Conservation (phyloP, 2,329 filamentous ascomycete genomes). For the Ramularia endophylla region DNA sequence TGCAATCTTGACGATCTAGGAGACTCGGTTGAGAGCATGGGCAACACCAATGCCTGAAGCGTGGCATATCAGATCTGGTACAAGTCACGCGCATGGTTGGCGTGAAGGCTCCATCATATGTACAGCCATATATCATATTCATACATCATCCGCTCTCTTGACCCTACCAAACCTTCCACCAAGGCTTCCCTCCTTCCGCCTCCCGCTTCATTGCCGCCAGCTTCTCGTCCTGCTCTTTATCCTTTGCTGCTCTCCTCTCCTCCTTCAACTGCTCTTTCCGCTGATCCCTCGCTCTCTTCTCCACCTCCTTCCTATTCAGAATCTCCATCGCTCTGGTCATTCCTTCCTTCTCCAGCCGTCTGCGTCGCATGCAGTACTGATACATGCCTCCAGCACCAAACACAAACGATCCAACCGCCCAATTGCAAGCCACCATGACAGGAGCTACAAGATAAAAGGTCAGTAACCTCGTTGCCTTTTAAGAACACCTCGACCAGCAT, state of each 20-base stretch:
- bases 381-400: constrained; percentile 65
- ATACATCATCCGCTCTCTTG: no score
- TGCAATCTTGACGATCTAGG: no score
- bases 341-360: constrained; percentile 68
- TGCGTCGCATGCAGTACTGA: constrained; percentile 74
- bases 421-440: constrained; percentile 67
- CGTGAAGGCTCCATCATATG: background rate
- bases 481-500: no score
- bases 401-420: constrained; percentile 75
- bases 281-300: constrained; percentile 49
- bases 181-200: constrained; percentile 22
- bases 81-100: background rate
- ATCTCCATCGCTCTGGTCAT: constrained; percentile 84
- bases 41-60: no score
- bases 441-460: no score
- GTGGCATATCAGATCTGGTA: no score
- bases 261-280: constrained; percentile 36
- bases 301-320: constrained; percentile 65
- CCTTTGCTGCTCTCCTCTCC: constrained; percentile 38
- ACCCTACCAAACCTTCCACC: constrained; percentile 33
- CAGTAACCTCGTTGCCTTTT: no score
- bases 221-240: constrained; percentile 37
- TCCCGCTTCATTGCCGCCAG: constrained; percentile 25
- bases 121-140: no score
- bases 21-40: no score